Percentiles rank a stretch among this genome's conserved stretches.
These are phyloP conservation scores for Backusella mclennaniae DNA, from an alignment of 192 early-diverging fungal species.

Conservation along the genomic window DNA sequence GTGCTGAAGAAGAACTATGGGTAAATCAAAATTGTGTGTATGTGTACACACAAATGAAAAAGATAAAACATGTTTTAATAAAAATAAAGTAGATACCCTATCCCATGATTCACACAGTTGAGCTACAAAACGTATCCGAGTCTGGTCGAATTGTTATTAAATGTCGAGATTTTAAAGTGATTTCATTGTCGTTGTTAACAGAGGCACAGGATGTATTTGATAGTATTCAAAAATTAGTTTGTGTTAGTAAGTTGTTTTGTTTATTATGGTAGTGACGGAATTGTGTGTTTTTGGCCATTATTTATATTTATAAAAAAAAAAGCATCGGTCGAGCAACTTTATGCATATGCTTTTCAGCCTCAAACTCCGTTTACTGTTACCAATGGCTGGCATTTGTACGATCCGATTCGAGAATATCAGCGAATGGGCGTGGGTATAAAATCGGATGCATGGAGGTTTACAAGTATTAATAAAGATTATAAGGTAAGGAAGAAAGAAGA, in stretches of 20 bases:
- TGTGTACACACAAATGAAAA: background rate
- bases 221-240: constrained; percentile 77
- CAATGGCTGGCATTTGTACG: constrained; percentile 73
- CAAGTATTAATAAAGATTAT: constrained; percentile 71
- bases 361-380: constrained; percentile 34
- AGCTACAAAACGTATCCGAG: constrained; percentile 50
- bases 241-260: constrained; percentile 57
- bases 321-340: constrained; percentile 73
- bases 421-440: constrained; percentile 77
- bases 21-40: constrained; percentile 30
- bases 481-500: constrained; percentile 38
- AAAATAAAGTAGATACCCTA: constrained; percentile 60
- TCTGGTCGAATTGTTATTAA: constrained; percentile 50
- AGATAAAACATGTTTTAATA: background rate
- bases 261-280: background rate
- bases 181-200: constrained; percentile 62
- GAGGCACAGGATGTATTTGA: constrained; percentile 76
- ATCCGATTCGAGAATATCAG: constrained; percentile 72
- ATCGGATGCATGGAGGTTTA: constrained; percentile 76
- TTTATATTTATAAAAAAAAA: background rate
- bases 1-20: constrained; percentile 60
- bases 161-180: constrained; percentile 79
- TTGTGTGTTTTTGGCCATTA: background rate
- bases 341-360: constrained; percentile 72
- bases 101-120: constrained; percentile 79